Base-by-base conservation (phyloP, 2,329 filamentous ascomycete genomes). In the Byssochlamys sp. region DNA sequence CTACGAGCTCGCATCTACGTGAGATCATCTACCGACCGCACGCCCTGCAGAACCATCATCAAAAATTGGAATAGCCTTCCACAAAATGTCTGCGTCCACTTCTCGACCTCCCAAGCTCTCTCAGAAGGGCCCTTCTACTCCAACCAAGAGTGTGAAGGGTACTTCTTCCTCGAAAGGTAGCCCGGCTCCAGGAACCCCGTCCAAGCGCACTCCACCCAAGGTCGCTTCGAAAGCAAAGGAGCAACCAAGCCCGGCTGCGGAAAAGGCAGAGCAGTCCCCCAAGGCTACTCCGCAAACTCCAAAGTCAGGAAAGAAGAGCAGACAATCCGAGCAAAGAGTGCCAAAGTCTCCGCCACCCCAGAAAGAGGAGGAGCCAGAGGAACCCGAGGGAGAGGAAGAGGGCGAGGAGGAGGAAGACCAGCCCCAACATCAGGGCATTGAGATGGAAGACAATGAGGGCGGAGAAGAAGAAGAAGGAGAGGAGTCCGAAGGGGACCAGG, bases 71-170 rank as follows among this genome's bases (percentile, higher is more conserved):
- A 19, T 19, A 19, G n/a, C 19, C 12, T 24, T 45, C 14, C 4
- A 45, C 14, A 45, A 5, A 5, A 45, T 45, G 35, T 45, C 35
- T 45, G n/a, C 35, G 7, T n/a, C 35, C 2, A 45, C 35, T n/a
- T n/a, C 35, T 45, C 35, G 35, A 45, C 35, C 53, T 19, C 52
- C 58, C 35, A 59, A 54, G 31, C 12, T 45, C 19, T 51, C 53
- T 12, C 48, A 35, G n/a, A 59, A 65, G 45, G 59, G 50, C 14
- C 66, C 66, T 4, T 61, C 64, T 14, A 68, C 66, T 3, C 65
- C 66, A 2, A 68, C 66, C 55, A 67, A 66, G 59, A 54, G 56
- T 56, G 66, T 65, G 58, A 68, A 66, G 59, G 61, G 48, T 25
- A 58, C 64, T 52, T 60, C 61, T 11, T 68, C 66, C n/a, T 61